A percentile compares a stretch with the other conserved stretches of the same genome.
Conservation (phyloP, 192 early-diverging fungal species). For the Funneliformis geosporum region DNA sequence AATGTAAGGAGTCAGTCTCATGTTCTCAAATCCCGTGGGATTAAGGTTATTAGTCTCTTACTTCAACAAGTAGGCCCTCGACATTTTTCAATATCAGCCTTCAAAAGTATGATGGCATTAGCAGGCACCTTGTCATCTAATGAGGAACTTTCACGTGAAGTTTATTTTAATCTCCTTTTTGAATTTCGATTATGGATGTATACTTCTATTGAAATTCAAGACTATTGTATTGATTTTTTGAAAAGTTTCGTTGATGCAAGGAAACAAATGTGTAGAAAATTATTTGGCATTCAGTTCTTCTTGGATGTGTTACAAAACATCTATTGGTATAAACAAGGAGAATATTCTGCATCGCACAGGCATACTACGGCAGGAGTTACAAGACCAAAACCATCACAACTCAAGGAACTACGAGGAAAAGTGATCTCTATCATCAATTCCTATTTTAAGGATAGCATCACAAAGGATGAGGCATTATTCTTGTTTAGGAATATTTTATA, state of each 20-base stretch:
- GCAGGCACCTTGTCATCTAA: constrained; percentile 1
- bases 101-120: constrained; percentile 29
- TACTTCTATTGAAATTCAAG: constrained; percentile 27
- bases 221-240: constrained; percentile 32
- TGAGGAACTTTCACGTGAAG: constrained; percentile 7
- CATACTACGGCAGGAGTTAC: constrained; percentile 16
- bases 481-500: constrained; percentile 27
- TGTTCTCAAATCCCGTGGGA: constrained; percentile 25
- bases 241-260: constrained; percentile 29
- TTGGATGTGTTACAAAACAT: constrained; percentile 21
- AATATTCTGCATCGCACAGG: constrained; percentile 21
- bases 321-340: constrained; percentile 31
- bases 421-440: constrained; percentile 19
- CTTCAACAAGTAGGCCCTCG: constrained; percentile 26
- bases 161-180: constrained; percentile 21
- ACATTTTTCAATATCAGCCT: constrained; percentile 32
- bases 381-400: constrained; percentile 27
- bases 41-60: constrained; percentile 29
- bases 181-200: constrained; percentile 36
- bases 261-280: constrained; percentile 28
- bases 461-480: constrained; percentile 19
- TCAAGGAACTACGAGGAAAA: constrained; percentile 26
- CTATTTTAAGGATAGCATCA: constrained; percentile 25
- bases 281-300: constrained; percentile 30
- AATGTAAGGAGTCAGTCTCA: constrained; percentile 27